Evolutionary conservation across 2,329 filamentous ascomycete genomes (phyloP).

Genomic region (Aspergillus niger): DNA sequence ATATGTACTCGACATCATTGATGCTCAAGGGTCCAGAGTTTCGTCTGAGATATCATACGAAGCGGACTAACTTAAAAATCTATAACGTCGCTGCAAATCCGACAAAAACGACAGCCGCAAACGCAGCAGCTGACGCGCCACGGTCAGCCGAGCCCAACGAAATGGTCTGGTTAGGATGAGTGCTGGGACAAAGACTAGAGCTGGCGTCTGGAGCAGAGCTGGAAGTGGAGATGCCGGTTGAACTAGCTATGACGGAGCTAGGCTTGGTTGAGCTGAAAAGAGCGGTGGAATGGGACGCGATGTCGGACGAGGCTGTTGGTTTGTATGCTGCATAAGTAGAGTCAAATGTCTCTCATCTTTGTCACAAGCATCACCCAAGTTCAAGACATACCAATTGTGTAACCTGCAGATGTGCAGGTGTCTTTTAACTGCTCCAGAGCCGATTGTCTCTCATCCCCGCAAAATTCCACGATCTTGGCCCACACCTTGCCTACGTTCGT

Average conservation of each 20-base stretch:
- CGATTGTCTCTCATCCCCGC: constrained; percentile 33
- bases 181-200: constrained; percentile 25
- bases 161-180: constrained; percentile 24
- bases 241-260: constrained; percentile 23
- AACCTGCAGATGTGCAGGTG: constrained; percentile 43
- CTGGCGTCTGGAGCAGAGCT: constrained; percentile 18
- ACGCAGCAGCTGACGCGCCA: constrained; percentile 39
- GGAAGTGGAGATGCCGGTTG: constrained; percentile 26
- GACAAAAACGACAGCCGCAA: constrained; percentile 44
- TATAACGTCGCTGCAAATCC: constrained; percentile 44
- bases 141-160: constrained; percentile 33
- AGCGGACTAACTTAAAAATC: not conserved
- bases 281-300: constrained; percentile 21
- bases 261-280: not conserved
- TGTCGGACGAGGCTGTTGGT: constrained; percentile 21
- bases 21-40: not conserved
- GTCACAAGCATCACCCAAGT: not conserved
- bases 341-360: not conserved
- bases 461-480: constrained; percentile 39
- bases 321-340: not conserved
- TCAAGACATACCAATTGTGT: constrained; percentile 40
- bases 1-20: too few species aligned
- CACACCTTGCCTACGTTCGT: constrained; percentile 38
- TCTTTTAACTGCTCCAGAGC: constrained; percentile 44
- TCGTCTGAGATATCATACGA: not conserved